phyloP scores from a whole-genome alignment of 1,139 yeast species.

The Arxiozyma bovina region DNA sequence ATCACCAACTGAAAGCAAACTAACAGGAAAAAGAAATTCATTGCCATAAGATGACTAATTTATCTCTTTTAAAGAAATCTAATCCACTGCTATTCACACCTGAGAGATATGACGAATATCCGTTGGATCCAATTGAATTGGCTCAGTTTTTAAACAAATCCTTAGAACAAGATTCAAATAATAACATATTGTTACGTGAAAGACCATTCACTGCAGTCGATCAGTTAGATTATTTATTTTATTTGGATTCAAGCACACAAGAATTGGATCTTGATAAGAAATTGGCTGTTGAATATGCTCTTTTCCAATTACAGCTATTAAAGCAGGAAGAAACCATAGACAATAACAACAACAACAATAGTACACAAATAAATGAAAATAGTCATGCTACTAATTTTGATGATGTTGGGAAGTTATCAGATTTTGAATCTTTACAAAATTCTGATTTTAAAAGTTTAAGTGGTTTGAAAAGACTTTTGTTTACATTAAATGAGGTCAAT shows the following conservation, averaged over 20 bases:
- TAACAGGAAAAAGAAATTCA: neutral
- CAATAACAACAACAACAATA: neutral
- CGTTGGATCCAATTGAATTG: conserved; percentile 22
- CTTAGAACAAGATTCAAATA: conserved; percentile 5
- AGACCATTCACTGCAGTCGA: conserved; percentile 18
- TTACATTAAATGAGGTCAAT: conserved; percentile 14
- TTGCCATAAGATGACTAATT: conserved; percentile 4
- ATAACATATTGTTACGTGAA: conserved; percentile 3
- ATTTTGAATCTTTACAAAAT: conserved; percentile 12
- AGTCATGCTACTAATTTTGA: neutral
- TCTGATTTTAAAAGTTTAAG: conserved; percentile 10
- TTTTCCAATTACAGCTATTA: conserved; percentile 16
- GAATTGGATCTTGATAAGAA: conserved; percentile 25
- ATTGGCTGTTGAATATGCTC: conserved; percentile 24
- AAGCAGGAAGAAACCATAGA: conserved; percentile 7
- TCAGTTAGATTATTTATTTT: conserved; percentile 19
- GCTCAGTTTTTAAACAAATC: conserved; percentile 19
- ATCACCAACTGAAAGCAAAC: neutral
- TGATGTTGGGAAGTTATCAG: neutral
- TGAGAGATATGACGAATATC: conserved; percentile 23
- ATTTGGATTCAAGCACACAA: conserved; percentile 10
- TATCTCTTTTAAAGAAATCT: conserved; percentile 18
- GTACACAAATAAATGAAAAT: too few species aligned
- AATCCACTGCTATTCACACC: conserved; percentile 23
- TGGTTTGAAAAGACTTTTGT: conserved; percentile 16